These are phyloP conservation scores for Suillus lakei DNA, from an alignment of 768 basidiomycete species.

Conservation along the genomic window DNA sequence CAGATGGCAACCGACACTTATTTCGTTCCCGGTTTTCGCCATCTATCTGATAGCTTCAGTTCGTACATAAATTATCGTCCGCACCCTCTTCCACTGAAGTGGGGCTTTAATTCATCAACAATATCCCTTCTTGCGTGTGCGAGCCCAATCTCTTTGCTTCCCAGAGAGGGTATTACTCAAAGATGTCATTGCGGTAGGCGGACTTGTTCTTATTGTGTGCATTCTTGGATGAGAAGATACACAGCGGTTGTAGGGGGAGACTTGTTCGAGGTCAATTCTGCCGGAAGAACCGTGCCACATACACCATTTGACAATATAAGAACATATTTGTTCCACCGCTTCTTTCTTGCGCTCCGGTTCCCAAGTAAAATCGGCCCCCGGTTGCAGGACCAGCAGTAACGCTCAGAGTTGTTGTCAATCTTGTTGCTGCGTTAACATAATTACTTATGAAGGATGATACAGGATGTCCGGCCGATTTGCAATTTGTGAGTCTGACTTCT, in stretches of 20 bases:
- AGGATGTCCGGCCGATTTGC: not conserved
- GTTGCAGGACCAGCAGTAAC: not conserved
- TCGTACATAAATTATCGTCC: not conserved
- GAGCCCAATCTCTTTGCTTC: slow-evolving; percentile 8
- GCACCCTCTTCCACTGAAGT: not conserved
- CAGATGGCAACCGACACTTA: slow-evolving; percentile 9
- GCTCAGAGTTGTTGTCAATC: not conserved
- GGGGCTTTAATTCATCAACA: not conserved
- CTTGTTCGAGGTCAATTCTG: not conserved
- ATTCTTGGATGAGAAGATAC: not conserved
- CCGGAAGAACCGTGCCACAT: not conserved
- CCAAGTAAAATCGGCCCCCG: not conserved
- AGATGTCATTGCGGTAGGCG: slow-evolving; percentile 14
- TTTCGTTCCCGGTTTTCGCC: not conserved
- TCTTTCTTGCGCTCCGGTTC: not conserved
- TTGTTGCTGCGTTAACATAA: not conserved
- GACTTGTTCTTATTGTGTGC: not conserved
- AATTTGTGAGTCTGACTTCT: not conserved
- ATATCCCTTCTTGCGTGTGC: slow-evolving; percentile 6
- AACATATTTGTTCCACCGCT: not conserved
- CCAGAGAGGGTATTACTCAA: slow-evolving; percentile 5
- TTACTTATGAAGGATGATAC: not conserved
- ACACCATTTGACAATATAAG: not conserved
- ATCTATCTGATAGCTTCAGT: slow-evolving; percentile 10
- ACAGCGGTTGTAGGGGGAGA: not conserved